Evolutionary conservation across 345 rosid genomes (phyloP), one percentile per base, ranked within the genome.

Genomic region (Melaleuca quinquenervia): DNA sequence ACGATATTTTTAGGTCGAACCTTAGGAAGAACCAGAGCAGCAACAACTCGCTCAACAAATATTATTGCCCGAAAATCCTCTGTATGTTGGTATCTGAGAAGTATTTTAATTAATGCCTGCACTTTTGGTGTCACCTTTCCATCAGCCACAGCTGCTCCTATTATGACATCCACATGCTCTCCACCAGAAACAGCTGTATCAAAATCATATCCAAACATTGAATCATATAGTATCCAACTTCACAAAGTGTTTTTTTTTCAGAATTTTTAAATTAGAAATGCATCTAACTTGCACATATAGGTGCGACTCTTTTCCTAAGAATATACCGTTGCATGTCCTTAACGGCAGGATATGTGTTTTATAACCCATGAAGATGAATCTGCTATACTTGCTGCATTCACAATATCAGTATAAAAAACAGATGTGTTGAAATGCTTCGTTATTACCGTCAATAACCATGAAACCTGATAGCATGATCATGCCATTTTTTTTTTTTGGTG

Each of bases 111-210:
- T 86, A 97, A 54, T 11, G 98, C 95, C 75, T 96, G 99, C 85
- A 97, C 99, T 90, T 97, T 97, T 10, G 99, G 99, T 52, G 99
- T 96, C 89, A 97, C 99, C 88, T 97, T 96, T 88, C 98, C 99
- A 89, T 97, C 99, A 89, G 98, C 99, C 85, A 97, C 99, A 83
- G 98, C 98, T 36, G 98, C 99, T 82, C 98, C 99, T 86, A 95
- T 96, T 53, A 95, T 90, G 89, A 91, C 94, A 90, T 97, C 99
- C 87, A 97, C 96, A 64, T 97, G 99, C 88, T 97, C 99, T 78
- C 99, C 99, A 50, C 98, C 96, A 83, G 99, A 97, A 84, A 94
- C 99, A 90, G 94, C 98, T 97, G 88, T 41, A 89, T 26, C 88
- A 89, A 49, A 88, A 36, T 70, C 80, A 70, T 32, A 70, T 36